These are phyloP conservation scores for Chrysosporium keratinophilum DNA, from an alignment of 2,329 filamentous ascomycete genomes.

Conservation along the genomic window DNA sequence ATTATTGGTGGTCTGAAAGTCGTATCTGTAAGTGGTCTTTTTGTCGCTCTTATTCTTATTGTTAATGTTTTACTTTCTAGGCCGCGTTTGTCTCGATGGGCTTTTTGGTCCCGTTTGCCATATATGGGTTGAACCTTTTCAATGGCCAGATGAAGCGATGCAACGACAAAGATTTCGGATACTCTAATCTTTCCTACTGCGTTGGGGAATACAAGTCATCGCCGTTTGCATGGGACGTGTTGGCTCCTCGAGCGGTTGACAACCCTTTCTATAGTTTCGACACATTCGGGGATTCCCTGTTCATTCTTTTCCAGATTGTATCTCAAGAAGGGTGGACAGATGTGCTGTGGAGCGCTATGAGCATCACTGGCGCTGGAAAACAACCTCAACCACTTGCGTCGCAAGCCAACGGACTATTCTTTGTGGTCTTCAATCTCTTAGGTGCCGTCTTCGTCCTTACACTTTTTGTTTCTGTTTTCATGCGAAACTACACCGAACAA, in stretches of 20 bases:
- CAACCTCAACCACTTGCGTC: slow-evolving; percentile 62
- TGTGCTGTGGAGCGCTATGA: slow-evolving; percentile 75
- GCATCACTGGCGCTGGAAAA: slow-evolving; percentile 62
- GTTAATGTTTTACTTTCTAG: slow-evolving; percentile 22
- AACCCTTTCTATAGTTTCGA: slow-evolving; percentile 91
- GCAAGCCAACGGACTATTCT: slow-evolving; percentile 84
- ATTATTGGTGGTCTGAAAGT: slow-evolving; percentile 93
- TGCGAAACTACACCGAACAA: slow-evolving; percentile 98
- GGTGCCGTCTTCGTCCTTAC: slow-evolving; percentile 95
- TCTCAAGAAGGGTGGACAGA: slow-evolving; percentile 97
- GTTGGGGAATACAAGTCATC: slow-evolving; percentile 69
- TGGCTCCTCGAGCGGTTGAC: slow-evolving; percentile 67
- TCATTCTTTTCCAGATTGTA: slow-evolving; percentile 96
- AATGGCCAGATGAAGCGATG: slow-evolving; percentile 68
- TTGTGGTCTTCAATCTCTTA: slow-evolving; percentile 90
- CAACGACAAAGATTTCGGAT: slow-evolving; percentile 56
- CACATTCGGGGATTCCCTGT: slow-evolving; percentile 83
- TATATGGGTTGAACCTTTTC: slow-evolving; percentile 91
- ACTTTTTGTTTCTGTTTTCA: slow-evolving; percentile 96
- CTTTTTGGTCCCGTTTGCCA: slow-evolving; percentile 88
- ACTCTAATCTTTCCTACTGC: slow-evolving; percentile 59
- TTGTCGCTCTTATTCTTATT: not conserved
- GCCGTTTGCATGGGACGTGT: slow-evolving; percentile 73
- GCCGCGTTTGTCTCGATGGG: slow-evolving; percentile 90
- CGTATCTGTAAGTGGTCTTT: slow-evolving; percentile 53